Evolutionary conservation across 129 eudicot genomes (phyloP).

Genomic region (Flaveria trinervia): DNA sequence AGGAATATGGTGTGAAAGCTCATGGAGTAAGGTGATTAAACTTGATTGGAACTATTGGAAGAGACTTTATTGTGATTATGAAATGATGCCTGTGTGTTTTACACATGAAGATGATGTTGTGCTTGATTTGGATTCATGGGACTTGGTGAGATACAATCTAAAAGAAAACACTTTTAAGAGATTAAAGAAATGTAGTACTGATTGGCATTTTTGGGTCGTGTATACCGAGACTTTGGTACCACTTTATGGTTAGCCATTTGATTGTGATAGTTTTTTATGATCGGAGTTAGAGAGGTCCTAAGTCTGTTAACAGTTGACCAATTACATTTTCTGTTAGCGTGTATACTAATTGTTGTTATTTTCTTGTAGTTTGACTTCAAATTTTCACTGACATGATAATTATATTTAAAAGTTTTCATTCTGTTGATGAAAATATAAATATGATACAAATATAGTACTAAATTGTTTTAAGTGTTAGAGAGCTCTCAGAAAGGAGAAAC

Average conservation of each 20-base stretch:
- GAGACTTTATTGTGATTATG: neutral
- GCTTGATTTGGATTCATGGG: slow-evolving; percentile 6
- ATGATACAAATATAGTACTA: too few species aligned
- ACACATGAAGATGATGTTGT: slow-evolving; percentile 19
- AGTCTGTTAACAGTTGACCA: too few species aligned
- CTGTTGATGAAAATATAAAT: too few species aligned
- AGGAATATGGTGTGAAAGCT: slow-evolving; percentile 26
- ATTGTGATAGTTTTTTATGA: too few species aligned
- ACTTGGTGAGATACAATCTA: slow-evolving; percentile 1
- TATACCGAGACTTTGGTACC: slow-evolving; percentile 24
- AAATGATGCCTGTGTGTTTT: slow-evolving; percentile 3
- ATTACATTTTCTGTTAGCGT: too few species aligned
- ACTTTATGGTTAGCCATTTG: slow-evolving; percentile 7
- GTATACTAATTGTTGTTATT: too few species aligned
- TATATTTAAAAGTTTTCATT: too few species aligned
- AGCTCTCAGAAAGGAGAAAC: too few species aligned
- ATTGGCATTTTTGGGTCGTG: slow-evolving; percentile 21
- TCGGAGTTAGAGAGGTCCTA: too few species aligned
- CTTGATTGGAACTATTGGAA: neutral
- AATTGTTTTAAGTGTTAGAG: too few species aligned
- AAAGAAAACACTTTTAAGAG: slow-evolving; percentile 1
- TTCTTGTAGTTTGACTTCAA: too few species aligned
- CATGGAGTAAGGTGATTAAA: slow-evolving; percentile 29
- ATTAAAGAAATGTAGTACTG: slow-evolving; percentile 15
- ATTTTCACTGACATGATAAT: too few species aligned